Conservation (phyloP, 108 stramenopile species). For the Cyclostephanos invisitatus region DNA sequence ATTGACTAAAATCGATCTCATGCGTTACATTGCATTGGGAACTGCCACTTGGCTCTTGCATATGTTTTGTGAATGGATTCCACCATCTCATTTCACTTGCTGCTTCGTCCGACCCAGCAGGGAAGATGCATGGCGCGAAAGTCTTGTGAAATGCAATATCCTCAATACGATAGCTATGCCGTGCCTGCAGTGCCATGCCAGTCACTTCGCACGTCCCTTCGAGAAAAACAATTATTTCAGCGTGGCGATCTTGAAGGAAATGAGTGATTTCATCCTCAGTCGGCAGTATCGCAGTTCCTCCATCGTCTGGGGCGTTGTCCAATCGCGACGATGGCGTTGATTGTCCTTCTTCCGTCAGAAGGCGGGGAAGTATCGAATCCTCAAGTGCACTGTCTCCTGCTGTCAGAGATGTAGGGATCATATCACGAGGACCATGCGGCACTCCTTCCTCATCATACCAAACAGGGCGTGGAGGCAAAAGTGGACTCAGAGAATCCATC, state of each 20-base stretch:
- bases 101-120: constrained; percentile 4
- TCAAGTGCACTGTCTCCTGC: constrained; percentile 8
- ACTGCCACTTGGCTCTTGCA: constrained; percentile 15
- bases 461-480: constrained; percentile 59
- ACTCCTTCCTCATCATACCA: constrained; percentile 78
- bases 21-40: constrained; percentile 11
- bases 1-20: constrained; percentile 69
- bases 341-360: constrained; percentile 34
- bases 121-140: constrained; percentile 87
- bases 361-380: constrained; percentile 2
- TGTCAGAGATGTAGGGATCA: constrained; percentile 1
- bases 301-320: background rate
- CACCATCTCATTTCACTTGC: constrained; percentile 8
- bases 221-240: constrained; percentile 94
- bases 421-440: constrained; percentile 32
- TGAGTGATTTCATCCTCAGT: constrained; percentile 57
- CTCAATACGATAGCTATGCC: constrained; percentile 86
- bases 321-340: background rate
- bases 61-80: constrained; percentile 16
- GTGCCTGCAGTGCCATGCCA: constrained; percentile 85
- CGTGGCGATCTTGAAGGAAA: constrained; percentile 83
- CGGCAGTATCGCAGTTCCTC: constrained; percentile 25
- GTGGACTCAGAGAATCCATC: constrained; percentile 83
- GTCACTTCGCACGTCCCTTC: constrained; percentile 94
- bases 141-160: constrained; percentile 88